Percentiles rank a stretch among this genome's conserved stretches.
Evolutionary conservation across 176 grass and related monocot species (phyloP).

Genomic region (bread wheat (Triticum aestivum)): IWGSC_CS_RefSeq_v2.1 NC_057797.1:608442446-608442945

Average conservation of each 20-base stretch:
- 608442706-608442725: constrained; percentile 49
- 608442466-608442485: constrained; percentile 31
- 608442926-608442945: constrained; percentile 69
- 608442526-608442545: constrained; percentile 20
- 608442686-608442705: constrained; percentile 61
- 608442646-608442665: constrained; percentile 44
- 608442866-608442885: constrained; percentile 46
- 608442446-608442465: constrained; percentile 23
- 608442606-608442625: constrained; percentile 53
- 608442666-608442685: constrained; percentile 76
- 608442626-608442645: constrained; percentile 59
- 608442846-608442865: constrained; percentile 65
- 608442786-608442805: constrained; percentile 71
- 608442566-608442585: constrained; percentile 60
- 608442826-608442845: constrained; percentile 41
- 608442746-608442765: constrained; percentile 28
- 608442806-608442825: constrained; percentile 26
- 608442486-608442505: constrained; percentile 34
- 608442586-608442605: constrained; percentile 54
- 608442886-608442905: constrained; percentile 47
- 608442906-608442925: constrained; percentile 49
- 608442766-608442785: neutral
- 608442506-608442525: constrained; percentile 23
- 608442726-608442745: constrained; percentile 57
- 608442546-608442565: constrained; percentile 53